Base-by-base conservation (phyloP, 2,329 filamentous ascomycete genomes). In the Beauveria australis region DNA sequence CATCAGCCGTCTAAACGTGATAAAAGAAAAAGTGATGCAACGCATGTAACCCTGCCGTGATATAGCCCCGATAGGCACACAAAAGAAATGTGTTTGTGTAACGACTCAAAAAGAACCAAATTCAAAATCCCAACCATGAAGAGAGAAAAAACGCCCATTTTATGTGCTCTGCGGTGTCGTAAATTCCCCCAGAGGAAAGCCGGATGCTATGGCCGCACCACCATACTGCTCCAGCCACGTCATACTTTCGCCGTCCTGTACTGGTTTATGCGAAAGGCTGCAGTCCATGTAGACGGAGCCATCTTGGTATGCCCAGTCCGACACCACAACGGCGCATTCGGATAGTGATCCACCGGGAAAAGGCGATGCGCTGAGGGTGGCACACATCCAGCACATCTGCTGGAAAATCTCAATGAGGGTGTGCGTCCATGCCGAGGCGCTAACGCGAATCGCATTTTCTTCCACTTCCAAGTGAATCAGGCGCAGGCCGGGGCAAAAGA, bases 351-450 rank as follows among this genome's bases (percentile, higher is more conserved):
- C 37, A 3, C 67, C 68, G 0, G 68, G 68, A 53, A 74, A 71
- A 0, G 73, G 73, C 1, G 73, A 74, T 1, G 72, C 64, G 53
- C 71, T 74, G 10, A 75, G 65, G 1, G 67, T 66, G 1, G 72
- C 72, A 28, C 71, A 74, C 1, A 67, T 70, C 73, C 73, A 75
- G 10, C 70, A 70, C 72, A 74, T 73, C 55, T 74, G 72, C 51
- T 74, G 72, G 3, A 74, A 67, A 2, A 74, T 67, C 14, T 74
- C 71, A 48, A 73, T 69, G 64, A 75, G 68, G 2, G 68, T 70
- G 33, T 71, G 70, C 0, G 70, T 68, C 72, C 72, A 72, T 1
- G 72, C 71, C 3, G 71, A 74, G 1, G 71, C 69, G 26, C 66
- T 73, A 46, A 75, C 64, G 0, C 71, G 64, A 22, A 75, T 67